Conservation (phyloP, 2,329 filamentous ascomycete species). For the Penicillium occitanis region DNA sequence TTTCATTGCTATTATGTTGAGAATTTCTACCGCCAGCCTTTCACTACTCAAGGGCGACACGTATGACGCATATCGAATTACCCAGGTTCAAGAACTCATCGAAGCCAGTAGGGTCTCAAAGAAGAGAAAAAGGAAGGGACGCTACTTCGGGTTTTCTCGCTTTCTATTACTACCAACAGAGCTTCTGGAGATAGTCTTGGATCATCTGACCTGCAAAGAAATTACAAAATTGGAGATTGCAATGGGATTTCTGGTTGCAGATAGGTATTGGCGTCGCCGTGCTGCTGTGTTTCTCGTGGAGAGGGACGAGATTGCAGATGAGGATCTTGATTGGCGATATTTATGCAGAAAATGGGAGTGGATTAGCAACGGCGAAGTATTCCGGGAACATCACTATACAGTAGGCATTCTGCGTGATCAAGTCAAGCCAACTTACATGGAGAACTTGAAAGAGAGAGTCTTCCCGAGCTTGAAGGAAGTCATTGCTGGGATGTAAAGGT, state of each 20-base stretch:
- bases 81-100: background rate
- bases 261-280: background rate
- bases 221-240: background rate
- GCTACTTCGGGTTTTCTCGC: background rate
- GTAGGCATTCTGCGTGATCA: background rate
- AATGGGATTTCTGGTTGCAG: background rate
- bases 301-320: background rate
- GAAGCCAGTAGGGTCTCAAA: background rate
- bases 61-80: background rate
- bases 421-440: slow-evolving; percentile 2
- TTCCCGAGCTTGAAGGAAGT: background rate
- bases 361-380: background rate
- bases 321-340: background rate
- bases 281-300: slow-evolving; percentile 1
- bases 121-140: background rate
- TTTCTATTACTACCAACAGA: background rate
- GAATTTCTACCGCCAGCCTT: background rate
- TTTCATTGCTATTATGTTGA: background rate
- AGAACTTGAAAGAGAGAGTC: background rate
- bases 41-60: background rate
- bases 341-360: background rate
- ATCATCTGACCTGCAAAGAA: background rate
- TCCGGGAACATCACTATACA: background rate
- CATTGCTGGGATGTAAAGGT: background rate
- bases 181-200: background rate